Conservation (phyloP, 768 basidiomycete species). For the Imleria badia region DNA sequence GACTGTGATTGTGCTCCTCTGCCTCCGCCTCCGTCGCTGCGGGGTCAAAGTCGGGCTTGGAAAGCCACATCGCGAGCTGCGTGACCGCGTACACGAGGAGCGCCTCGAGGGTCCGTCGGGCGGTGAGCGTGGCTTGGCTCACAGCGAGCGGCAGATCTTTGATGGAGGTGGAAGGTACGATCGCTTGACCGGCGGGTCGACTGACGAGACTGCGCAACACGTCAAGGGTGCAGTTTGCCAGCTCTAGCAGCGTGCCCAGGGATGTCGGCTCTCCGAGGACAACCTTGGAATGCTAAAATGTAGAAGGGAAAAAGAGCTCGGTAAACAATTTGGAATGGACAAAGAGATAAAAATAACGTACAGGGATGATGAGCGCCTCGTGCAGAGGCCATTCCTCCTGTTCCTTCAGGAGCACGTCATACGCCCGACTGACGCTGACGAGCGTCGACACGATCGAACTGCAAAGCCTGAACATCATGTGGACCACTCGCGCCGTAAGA, state of each 20-base stretch:
- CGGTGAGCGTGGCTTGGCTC: constrained; percentile 53
- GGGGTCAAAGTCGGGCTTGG: constrained; percentile 66
- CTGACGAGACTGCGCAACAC: constrained; percentile 66
- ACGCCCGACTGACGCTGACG: constrained; percentile 66
- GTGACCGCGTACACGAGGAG: constrained; percentile 70
- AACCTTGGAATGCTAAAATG: constrained; percentile 75
- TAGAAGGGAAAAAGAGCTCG: not conserved
- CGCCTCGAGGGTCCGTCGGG: constrained; percentile 64
- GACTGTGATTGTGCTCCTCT: constrained; percentile 37
- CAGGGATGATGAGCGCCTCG: constrained; percentile 71
- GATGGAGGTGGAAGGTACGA: constrained; percentile 36
- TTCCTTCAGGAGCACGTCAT: constrained; percentile 60
- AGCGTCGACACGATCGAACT: constrained; percentile 70
- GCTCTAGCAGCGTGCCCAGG: constrained; percentile 82
- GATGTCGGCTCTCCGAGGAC: constrained; percentile 82
- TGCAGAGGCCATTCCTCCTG: constrained; percentile 71
- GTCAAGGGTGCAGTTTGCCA: constrained; percentile 76
- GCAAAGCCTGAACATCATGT: constrained; percentile 68
- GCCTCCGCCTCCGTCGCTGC: constrained; percentile 41
- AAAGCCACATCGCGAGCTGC: constrained; percentile 77
- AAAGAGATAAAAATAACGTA: constrained; percentile 36
- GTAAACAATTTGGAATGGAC: not conserved
- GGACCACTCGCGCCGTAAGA: constrained; percentile 66
- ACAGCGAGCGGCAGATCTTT: constrained; percentile 44
- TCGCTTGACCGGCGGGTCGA: constrained; percentile 56